Evolutionary conservation across 257 asterid species (phyloP), one percentile per base, ranked within the genome.

Genomic region (Solanum appendiculatum): DNA sequence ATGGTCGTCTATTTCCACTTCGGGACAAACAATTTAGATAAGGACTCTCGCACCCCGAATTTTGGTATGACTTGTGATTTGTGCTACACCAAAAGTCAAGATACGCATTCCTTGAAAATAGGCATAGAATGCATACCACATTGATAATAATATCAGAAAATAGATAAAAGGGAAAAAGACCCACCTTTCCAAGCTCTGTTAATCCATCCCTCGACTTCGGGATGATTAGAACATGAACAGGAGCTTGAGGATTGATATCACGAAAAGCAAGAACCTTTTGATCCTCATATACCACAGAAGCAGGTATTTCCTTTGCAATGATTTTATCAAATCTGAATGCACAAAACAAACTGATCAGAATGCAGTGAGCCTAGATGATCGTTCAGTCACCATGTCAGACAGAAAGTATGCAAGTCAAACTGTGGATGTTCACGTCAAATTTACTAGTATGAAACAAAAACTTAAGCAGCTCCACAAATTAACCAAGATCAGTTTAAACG

Each of bases 181-280:
- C 74, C 58, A 97, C 99, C 98, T 92, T 95, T 88, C 98, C 92
- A 27, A 97, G 98, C 86, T 93, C 84, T 75, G 99, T 94, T 89
- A 97, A 90, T 48, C 98, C 98, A 88, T 97, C 98, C 87, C 98
- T 92, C 31, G 83, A 89, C 92, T 97, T 97, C 70, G 98, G 99
- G 91, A 97, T 94, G 89, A 97, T 88, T 40, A 97, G 88, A 86
- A 97, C 96, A 91, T 97, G 99, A 89, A 95, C 96, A 23, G 99
- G 98, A 86, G 99, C 99, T 91, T 97, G 98, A 14, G 99, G 98
- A 86, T 87, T 94, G 81, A 95, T 91, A 88, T 97, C 99, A 60
- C 98, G 96, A 85, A 97, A 95, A 82, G 98, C 99, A 88, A 97
- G 96, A 75, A 97, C 99, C 15, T 90, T 88, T 33, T 95, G 98